Conservation (phyloP, 1,139 yeast genomes). For the Zhuliangozyma parablackwelliae region DNA sequence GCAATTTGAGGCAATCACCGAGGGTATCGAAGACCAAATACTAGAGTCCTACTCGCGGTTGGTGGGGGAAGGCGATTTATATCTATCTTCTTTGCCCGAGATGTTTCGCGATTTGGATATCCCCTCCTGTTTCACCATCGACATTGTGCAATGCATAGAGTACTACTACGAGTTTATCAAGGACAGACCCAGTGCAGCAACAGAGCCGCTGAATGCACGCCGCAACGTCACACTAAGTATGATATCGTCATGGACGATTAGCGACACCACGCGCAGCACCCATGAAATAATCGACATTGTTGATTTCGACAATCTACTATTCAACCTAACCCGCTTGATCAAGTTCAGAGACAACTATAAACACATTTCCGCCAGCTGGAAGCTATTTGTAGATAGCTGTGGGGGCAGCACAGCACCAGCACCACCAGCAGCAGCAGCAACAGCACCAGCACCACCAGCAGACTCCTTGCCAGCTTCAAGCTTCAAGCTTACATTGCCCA, state of each 20-base stretch:
- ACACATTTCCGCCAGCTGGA: conserved; percentile 33
- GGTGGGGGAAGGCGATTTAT: conserved; percentile 22
- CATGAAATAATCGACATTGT: conserved; percentile 33
- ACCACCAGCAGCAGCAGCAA: no score
- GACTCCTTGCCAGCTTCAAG: conserved; percentile 6
- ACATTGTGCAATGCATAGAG: conserved; percentile 28
- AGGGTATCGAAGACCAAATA: conserved; percentile 27
- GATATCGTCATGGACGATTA: conserved; percentile 28
- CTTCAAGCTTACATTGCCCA: conserved; percentile 26
- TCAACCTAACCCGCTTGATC: conserved; percentile 23
- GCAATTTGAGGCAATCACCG: conserved; percentile 10
- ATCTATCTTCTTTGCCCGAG: conserved; percentile 21
- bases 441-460: no score
- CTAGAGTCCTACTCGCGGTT: conserved; percentile 20
- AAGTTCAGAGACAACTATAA: conserved; percentile 30
- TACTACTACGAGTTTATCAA: conserved; percentile 30
- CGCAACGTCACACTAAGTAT: conserved; percentile 26
- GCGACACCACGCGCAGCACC: conserved; percentile 14
- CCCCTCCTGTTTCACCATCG: conserved; percentile 30
- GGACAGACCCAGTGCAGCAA: conserved; percentile 4
- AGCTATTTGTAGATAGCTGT: conserved; percentile 25
- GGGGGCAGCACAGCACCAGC: conserved; percentile 3
- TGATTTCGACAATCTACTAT: conserved; percentile 38
- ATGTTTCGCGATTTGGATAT: conserved; percentile 23
- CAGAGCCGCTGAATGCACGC: conserved; percentile 9